Evolutionary conservation across 2,329 filamentous ascomycete species (phyloP), one percentile per base, ranked within the genome.

Genomic region (Fusarium musae): DNA sequence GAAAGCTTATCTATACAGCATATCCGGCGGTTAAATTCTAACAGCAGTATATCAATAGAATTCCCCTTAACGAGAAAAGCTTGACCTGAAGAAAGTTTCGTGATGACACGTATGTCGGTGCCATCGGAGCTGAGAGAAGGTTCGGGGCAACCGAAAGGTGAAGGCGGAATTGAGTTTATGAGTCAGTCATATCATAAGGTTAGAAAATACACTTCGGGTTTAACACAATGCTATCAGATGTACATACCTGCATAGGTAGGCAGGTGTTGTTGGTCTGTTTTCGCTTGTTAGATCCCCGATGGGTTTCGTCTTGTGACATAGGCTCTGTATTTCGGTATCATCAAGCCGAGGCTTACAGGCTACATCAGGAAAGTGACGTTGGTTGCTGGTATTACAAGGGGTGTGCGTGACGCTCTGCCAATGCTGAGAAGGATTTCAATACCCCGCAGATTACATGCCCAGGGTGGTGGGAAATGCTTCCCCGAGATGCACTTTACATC

Each of bases 271-370:
- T 28, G 26, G 43, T 12, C 26, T 30, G 15, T 36, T 42, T 46
- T 73, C 66, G 71, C 50, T 64, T 23, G 23, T 44, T 50, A 61
- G 49, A 59, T 52, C 36, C 63, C 63, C 63, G 67, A 59, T 58
- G 37, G 53, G 53, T 21, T 28, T 39, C 56, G 57, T 58, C 52
- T 67, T 59, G 40, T 46, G 53, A 46, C 65, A 53, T 52, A n/a
- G 30, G 28, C 6, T 32, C 47, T 75, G 72, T 74, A 70, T 73
- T 72, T 74, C 72, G 72, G 72, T 60, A 23, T 72, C 50, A 15
- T 54, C 58, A 69, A 72, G 43, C 64, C 72, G 69, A 72, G 66
- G 60, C 49, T 74, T 50, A 8, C 6, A 34, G 43, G 32, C 70
- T 66, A 26, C 40, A 66, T 62, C n/a, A 39, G 39, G 54, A 52